Percentiles rank a stretch among this genome's conserved stretches.
phyloP scores from a whole-genome alignment of 2,329 filamentous ascomycete genomes.

The Claviceps spartinae region DNA sequence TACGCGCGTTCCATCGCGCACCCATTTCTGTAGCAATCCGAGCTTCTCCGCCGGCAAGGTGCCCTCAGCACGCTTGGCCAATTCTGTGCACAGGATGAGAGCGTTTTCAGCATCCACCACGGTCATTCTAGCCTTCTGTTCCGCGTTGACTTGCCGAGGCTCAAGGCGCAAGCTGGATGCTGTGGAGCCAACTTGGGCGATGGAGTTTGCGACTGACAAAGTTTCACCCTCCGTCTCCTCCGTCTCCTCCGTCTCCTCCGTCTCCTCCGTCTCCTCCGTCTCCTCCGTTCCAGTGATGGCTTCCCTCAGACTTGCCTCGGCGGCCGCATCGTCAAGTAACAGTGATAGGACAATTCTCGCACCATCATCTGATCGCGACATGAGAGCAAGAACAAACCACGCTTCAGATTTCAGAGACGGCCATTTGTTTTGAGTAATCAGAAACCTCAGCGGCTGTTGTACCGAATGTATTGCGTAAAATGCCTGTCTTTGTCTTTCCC shows the following conservation, averaged over 20 bases:
- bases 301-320: slow-evolving; percentile 30
- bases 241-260: background rate
- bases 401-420: slow-evolving; percentile 45
- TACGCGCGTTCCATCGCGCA: slow-evolving; percentile 30
- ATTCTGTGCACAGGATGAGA: slow-evolving; percentile 42
- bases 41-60: slow-evolving; percentile 26
- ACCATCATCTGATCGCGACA: slow-evolving; percentile 38
- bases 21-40: slow-evolving; percentile 31
- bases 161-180: slow-evolving; percentile 24
- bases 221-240: slow-evolving; percentile 9
- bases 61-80: slow-evolving; percentile 31
- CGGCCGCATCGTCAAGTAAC: slow-evolving; percentile 27
- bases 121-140: slow-evolving; percentile 29
- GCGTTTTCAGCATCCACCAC: slow-evolving; percentile 47
- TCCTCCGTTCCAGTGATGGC: slow-evolving; percentile 29
- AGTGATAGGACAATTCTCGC: slow-evolving; percentile 30
- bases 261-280: slow-evolving; percentile 8
- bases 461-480: slow-evolving; percentile 37
- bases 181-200: slow-evolving; percentile 4
- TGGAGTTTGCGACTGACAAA: slow-evolving; percentile 13
- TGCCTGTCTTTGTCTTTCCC: slow-evolving; percentile 11
- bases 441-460: slow-evolving; percentile 30
- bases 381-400: slow-evolving; percentile 49
- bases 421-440: slow-evolving; percentile 45
- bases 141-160: slow-evolving; percentile 33